Evolutionary conservation across 2,329 filamentous ascomycete genomes (phyloP).

Genomic region (Colletotrichum gigasporum): DNA sequence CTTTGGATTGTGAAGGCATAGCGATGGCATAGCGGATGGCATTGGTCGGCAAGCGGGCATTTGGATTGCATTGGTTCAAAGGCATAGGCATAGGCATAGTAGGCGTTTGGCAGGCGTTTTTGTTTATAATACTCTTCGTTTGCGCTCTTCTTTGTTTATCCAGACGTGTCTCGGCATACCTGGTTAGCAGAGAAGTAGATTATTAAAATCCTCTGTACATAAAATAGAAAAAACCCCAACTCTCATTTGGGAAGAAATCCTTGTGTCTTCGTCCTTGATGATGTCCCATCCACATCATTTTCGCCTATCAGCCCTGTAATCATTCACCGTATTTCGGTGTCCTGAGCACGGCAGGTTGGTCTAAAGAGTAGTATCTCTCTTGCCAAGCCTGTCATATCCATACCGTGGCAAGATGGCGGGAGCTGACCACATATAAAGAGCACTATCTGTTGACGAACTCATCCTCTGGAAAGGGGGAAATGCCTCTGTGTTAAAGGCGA

Average conservation of each 20-base stretch:
- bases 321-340: too few relatives aligned
- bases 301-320: neutral
- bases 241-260: neutral
- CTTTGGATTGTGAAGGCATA: neutral
- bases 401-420: too few relatives aligned
- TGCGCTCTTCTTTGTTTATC: neutral
- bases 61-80: neutral
- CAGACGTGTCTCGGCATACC: neutral
- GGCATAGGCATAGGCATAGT: neutral
- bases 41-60: neutral
- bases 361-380: too few relatives aligned
- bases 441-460: too few relatives aligned
- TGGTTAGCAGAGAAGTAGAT: neutral
- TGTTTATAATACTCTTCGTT: neutral
- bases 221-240: neutral
- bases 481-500: too few relatives aligned
- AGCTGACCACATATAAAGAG: too few relatives aligned
- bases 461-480: too few relatives aligned
- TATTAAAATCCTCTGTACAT: neutral
- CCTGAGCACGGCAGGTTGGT: too few relatives aligned
- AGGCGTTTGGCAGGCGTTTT: slow-evolving; percentile 1
- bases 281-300: neutral
- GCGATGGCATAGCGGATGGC: neutral
- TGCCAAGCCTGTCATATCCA: too few relatives aligned
- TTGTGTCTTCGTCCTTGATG: neutral